Evolutionary conservation across 2,329 filamentous ascomycete species (phyloP), one percentile per base, ranked within the genome.

Genomic region (Colletotrichum godetiae): DNA sequence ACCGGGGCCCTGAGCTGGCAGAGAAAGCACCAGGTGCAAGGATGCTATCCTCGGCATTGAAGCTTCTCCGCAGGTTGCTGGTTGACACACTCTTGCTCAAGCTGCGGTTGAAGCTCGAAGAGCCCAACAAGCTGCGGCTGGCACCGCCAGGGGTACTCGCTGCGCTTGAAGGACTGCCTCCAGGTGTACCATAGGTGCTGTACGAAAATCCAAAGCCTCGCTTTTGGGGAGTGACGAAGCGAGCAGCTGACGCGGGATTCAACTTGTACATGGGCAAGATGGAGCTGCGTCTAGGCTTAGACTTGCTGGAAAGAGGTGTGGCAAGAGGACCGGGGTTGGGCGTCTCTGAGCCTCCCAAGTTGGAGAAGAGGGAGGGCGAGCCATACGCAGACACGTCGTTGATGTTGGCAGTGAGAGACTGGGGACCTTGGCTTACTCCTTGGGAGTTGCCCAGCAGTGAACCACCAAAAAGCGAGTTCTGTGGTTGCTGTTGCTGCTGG

Each of bases 201-300:
- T 98, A 98, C 2, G 93, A 95, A 81, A 98, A 97, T 3, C 96
- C 96, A 80, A 94, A 98, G 5, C 94, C 95, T 68, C 93, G 90
- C 84, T 95, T 96, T 77, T 95, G 94, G 0, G 95, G 95, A 0
- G 95, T 98, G 35, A 92, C 89, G 69, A 95, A 92, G 60, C 95
- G 93, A 27, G 93, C 93, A 10, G 94, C 92, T 42, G 94, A 94
- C 59, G 91, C 90, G 0, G 95, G 94, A 59, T 95, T 96, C 76
- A 97, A 89, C 84, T 95, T 97, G 86, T 96, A 95, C 80, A 97
- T 92, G 3, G 95, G 95, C 67, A 98, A 84, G 56, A 96, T 93
- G 11, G 94, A 93, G 76, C 90, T 92, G 80, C 95, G 93, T 82
- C 94, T 94, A 69, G 92, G 88, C 84, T 95, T 96, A 49, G 86